phyloP scores from a whole-genome alignment of 2,329 filamentous ascomycete genomes.

The Lecanosticta acicola region DNA sequence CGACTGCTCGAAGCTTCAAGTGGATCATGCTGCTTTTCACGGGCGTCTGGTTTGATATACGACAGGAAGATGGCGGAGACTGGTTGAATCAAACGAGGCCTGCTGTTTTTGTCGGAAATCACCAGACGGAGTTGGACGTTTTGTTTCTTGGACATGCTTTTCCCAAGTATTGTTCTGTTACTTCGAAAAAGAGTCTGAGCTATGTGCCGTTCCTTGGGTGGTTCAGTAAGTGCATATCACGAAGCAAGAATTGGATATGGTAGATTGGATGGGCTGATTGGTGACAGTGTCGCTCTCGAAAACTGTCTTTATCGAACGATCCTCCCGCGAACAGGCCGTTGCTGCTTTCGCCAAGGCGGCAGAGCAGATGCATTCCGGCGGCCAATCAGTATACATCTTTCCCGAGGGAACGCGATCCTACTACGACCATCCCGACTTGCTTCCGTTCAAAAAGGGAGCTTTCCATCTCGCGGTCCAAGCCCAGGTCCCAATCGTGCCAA shows the following conservation, averaged over 20 bases:
- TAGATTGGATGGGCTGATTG: conserved; percentile 5
- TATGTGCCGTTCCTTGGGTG: conserved; percentile 80
- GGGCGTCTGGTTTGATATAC: conserved; percentile 69
- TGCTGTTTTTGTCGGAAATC: conserved; percentile 87
- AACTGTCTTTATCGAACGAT: conserved; percentile 91
- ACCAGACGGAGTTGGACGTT: conserved; percentile 89
- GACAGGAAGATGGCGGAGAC: conserved; percentile 48
- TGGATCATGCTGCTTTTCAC: conserved; percentile 68
- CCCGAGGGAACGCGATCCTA: conserved; percentile 93
- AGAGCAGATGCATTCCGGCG: conserved; percentile 64
- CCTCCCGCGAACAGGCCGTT: conserved; percentile 74
- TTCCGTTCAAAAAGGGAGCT: conserved; percentile 98
- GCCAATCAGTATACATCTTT: conserved; percentile 73
- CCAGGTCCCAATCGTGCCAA: conserved; percentile 83
- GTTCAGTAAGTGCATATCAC: conserved; percentile 60
- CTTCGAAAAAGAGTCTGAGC: conserved; percentile 80
- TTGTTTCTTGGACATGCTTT: conserved; percentile 85
- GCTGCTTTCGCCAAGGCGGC: conserved; percentile 81
- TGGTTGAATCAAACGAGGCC: conserved; percentile 54
- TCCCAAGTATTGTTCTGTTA: conserved; percentile 85
- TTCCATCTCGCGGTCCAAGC: conserved; percentile 95
- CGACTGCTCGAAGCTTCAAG: conserved; percentile 72
- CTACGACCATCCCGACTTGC: conserved; percentile 68
- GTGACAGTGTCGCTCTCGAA: conserved; percentile 64
- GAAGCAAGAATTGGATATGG: neutral